Evolutionary conservation across 495 filamentous ascomycete genomes (phyloP), one percentile per base, ranked within the genome.

Genomic region (Lichenothelia convexa): DNA sequence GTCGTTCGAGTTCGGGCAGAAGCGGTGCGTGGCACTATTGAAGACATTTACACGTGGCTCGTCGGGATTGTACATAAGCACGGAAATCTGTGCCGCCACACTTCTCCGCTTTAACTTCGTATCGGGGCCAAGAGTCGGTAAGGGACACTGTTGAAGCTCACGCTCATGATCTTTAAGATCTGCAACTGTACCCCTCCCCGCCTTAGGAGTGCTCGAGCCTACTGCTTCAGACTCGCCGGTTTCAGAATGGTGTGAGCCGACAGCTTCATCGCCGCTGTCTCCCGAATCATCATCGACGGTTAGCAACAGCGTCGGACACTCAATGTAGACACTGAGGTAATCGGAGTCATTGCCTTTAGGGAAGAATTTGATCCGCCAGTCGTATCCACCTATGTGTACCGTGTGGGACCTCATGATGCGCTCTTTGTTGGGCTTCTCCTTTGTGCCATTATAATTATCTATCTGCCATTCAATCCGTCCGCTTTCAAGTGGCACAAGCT

Each of bases 281-380:
- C 8, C 19, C 18, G 33, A 32, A 12, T 38, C 38, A 9, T 44
- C 41, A 1, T 50, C 45, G 17, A 44, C 35, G 19, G 39, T 60
- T 15, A 61, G 53, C 1, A 55, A 17, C 61, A 68, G 52, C 55
- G 63, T 44, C 1, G 71, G 68, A 49, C 70, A 73, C 51, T 78
- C 73, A 12, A 79, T 54, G 40, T 78, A 78, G 20, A 75, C 50
- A 41, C 71, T 76, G 34, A 76, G 41, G n/a, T 65, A 63, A 36
- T 67, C 60, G 2, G 68, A 68, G 45, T 70, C 65, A 49, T 78
- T 76, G 15, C 74, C 74, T 30, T 64, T 62, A 12, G 74, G 74
- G 42, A 71, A 79, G 54, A 75, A 75, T 46, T 76, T 77, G 55
- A 79, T 71, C 16, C 65, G 70, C 73, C 73, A 78, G 53, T 74